phyloP scores from a whole-genome alignment of 2,329 filamentous ascomycete species.

The Proliferodiscus dingleyae region DNA sequence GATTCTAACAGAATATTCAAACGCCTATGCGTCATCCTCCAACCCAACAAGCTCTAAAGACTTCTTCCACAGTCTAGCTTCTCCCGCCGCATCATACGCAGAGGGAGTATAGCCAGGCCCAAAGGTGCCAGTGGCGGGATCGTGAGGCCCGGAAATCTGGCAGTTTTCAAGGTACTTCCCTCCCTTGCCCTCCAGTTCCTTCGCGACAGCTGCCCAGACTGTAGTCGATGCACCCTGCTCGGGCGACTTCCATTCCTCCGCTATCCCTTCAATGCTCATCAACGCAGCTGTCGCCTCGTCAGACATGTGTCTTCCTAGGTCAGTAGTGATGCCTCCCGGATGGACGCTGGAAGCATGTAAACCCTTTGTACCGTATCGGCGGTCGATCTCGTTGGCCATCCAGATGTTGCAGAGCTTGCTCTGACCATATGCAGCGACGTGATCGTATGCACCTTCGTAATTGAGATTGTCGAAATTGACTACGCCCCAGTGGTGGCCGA shows the following conservation, averaged over 20 bases:
- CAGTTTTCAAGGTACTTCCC: conserved; percentile 40
- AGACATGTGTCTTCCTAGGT: conserved; percentile 29
- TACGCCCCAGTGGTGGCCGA: conserved; percentile 34
- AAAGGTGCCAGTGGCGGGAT: conserved; percentile 16
- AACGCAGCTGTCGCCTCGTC: conserved; percentile 43
- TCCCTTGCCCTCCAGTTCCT: conserved; percentile 36
- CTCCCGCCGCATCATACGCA: conserved; percentile 35
- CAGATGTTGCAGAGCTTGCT: conserved; percentile 43
- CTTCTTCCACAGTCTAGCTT: conserved; percentile 38
- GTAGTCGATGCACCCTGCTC: conserved; percentile 37
- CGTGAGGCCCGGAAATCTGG: conserved; percentile 29
- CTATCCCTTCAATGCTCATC: conserved; percentile 17
- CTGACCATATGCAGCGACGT: conserved; percentile 37
- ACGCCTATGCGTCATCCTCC: conserved; percentile 9
- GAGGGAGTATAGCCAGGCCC: conserved; percentile 23
- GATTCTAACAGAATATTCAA: neutral
- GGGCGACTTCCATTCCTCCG: conserved; percentile 28
- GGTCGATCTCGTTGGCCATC: conserved; percentile 43
- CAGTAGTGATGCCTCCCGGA: conserved; percentile 34
- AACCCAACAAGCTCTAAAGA: conserved; percentile 32
- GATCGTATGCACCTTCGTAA: conserved; percentile 33
- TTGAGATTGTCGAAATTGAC: conserved; percentile 35
- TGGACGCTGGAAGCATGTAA: conserved; percentile 39
- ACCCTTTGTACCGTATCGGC: conserved; percentile 36
- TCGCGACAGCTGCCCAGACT: conserved; percentile 34